Conservation (phyloP, 1,139 yeast genomes). For the Candida neerlandica region DNA sequence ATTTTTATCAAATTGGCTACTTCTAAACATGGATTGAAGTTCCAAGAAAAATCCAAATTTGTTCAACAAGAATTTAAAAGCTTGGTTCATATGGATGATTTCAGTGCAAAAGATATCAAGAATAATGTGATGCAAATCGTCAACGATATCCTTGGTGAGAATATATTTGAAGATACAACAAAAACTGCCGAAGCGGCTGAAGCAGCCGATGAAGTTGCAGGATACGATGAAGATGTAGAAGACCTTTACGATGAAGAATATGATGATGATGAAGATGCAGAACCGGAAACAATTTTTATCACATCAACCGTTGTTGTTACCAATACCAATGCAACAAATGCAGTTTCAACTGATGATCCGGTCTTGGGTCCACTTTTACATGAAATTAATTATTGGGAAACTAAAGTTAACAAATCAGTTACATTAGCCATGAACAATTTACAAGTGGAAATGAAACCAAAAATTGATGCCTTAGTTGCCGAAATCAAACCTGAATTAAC, state of each 20-base stretch:
- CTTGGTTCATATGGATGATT: conserved; percentile 25
- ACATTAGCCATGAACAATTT: conserved; percentile 47
- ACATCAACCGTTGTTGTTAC: conserved; percentile 36
- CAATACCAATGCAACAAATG: conserved; percentile 11
- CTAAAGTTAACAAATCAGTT: conserved; percentile 42
- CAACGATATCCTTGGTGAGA: conserved; percentile 23
- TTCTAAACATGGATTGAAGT: conserved; percentile 14
- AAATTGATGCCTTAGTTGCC: conserved; percentile 35
- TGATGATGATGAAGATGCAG: conserved; percentile 19
- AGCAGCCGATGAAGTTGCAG: conserved; percentile 14
- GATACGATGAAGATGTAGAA: conserved; percentile 6
- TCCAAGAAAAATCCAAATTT: conserved; percentile 26
- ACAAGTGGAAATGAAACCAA: conserved; percentile 38
- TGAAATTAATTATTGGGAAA: conserved; percentile 36
- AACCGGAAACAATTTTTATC: conserved; percentile 27
- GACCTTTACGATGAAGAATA: conserved; percentile 13
- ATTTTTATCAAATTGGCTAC: conserved; percentile 9
- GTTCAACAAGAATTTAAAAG: conserved; percentile 32
- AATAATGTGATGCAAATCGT: conserved; percentile 24
- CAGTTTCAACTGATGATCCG: conserved; percentile 15
- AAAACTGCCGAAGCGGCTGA: conserved; percentile 15
- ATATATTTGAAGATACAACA: conserved; percentile 8
- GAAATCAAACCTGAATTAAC: conserved; percentile 40
- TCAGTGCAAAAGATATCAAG: conserved; percentile 14
- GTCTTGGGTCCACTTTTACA: conserved; percentile 26